Percentiles rank a stretch among this genome's conserved stretches.
These are phyloP conservation scores for Pecoramyces ruminantium DNA, from an alignment of 192 early-diverging fungal species.

Conservation along the genomic window DNA sequence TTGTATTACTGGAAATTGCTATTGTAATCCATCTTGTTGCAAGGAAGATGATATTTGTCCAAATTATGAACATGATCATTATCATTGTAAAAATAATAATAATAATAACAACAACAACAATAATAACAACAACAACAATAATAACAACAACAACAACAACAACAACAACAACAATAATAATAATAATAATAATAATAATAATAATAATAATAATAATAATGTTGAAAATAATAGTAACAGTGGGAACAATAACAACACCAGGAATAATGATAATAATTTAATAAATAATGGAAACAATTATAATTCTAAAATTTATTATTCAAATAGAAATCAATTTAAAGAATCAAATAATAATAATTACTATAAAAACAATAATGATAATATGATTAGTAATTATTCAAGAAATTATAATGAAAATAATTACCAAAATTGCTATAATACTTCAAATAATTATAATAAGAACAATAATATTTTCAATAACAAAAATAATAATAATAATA, in stretches of 20 bases:
- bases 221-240: too few relatives aligned
- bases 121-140: neutral
- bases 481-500: too few relatives aligned
- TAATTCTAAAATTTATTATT: neutral
- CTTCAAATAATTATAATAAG: neutral
- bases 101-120: neutral
- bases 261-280: neutral
- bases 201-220: too few relatives aligned
- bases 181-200: too few relatives aligned
- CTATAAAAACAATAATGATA: neutral
- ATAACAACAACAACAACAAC: neutral
- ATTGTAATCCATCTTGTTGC: neutral
- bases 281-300: neutral
- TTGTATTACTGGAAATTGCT: neutral
- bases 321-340: neutral
- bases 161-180: too few relatives aligned
- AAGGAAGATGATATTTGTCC: too few relatives aligned
- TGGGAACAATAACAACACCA: neutral
- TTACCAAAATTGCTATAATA: neutral
- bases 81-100: neutral
- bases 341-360: neutral
- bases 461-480: too few relatives aligned
- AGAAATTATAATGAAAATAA: neutral
- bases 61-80: neutral
- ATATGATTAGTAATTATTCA: neutral